These are phyloP conservation scores for Trichoderma sp. DNA, from an alignment of 2,329 filamentous ascomycete species.

Conservation along the genomic window DNA sequence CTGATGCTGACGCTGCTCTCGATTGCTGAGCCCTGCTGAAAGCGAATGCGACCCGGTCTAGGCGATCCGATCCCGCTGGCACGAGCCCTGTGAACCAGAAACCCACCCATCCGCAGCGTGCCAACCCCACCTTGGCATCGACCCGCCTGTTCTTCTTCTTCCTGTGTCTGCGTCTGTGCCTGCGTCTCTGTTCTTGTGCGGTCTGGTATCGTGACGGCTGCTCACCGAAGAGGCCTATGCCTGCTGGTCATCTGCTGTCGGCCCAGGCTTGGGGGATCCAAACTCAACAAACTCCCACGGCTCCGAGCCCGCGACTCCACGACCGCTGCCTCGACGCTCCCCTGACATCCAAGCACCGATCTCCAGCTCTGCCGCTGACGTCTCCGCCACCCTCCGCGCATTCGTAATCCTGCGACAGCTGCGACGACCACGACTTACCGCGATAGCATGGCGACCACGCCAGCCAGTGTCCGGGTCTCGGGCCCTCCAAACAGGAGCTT, in stretches of 20 bases:
- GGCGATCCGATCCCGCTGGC: slow-evolving; percentile 19
- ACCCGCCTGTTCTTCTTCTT: slow-evolving; percentile 14
- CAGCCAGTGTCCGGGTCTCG: slow-evolving; percentile 77
- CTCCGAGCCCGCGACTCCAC: neutral
- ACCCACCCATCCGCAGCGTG: slow-evolving; percentile 10
- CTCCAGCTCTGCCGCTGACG: slow-evolving; percentile 4
- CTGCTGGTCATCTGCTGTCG: slow-evolving; percentile 18
- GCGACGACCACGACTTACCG: neutral
- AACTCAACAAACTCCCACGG: neutral
- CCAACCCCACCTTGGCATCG: slow-evolving; percentile 20
- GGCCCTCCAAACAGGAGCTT: slow-evolving; percentile 97
- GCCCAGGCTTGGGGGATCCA: slow-evolving; percentile 9
- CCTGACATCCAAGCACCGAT: slow-evolving; percentile 3
- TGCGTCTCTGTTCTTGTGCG: slow-evolving; percentile 2
- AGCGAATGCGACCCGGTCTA: slow-evolving; percentile 11
- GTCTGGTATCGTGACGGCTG: neutral
- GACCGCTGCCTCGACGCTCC: neutral
- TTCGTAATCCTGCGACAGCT: neutral
- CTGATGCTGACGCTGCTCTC: slow-evolving; percentile 11
- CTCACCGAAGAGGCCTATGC: slow-evolving; percentile 15
- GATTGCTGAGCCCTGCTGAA: slow-evolving; percentile 6
- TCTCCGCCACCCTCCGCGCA: slow-evolving; percentile 8
- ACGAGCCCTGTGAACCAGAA: slow-evolving; percentile 14
- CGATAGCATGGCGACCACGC: slow-evolving; percentile 35
- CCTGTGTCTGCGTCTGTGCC: neutral